Percentiles rank a stretch among this genome's conserved stretches.
Evolutionary conservation across 1,139 yeast genomes (phyloP).

Genomic region (Casaregolazyma suthepensis): DNA sequence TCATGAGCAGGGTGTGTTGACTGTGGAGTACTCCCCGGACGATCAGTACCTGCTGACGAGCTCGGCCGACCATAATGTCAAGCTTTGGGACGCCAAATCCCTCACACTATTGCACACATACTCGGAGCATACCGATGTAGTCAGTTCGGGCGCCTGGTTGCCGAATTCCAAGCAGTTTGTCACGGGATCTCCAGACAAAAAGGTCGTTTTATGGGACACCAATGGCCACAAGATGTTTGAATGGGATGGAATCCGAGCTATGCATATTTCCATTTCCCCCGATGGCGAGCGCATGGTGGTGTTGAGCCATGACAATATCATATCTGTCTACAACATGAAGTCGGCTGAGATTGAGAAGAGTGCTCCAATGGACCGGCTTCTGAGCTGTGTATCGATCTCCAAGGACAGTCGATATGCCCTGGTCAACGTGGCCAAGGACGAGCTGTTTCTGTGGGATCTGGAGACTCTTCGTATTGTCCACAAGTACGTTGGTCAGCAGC

Average conservation of each 20-base stretch:
- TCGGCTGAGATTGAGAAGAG: conserved; percentile 31
- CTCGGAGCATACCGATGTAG: conserved; percentile 29
- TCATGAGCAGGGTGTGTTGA: conserved; percentile 57
- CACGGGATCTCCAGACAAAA: conserved; percentile 74
- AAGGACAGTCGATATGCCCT: conserved; percentile 44
- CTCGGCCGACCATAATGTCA: conserved; percentile 58
- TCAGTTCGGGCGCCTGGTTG: conserved; percentile 72
- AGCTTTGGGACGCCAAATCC: conserved; percentile 55
- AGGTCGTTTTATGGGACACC: conserved; percentile 55
- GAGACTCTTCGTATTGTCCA: conserved; percentile 45
- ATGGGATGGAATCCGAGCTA: conserved; percentile 49
- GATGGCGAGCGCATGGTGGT: conserved; percentile 59
- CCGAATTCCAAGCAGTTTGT: conserved; percentile 57
- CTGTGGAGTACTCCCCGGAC: conserved; percentile 67
- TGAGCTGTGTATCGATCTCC: conserved; percentile 46
- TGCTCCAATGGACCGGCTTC: conserved; percentile 37
- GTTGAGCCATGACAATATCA: conserved; percentile 51
- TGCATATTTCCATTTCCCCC: conserved; percentile 61
- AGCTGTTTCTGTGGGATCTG: conserved; percentile 73
- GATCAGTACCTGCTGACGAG: conserved; percentile 64
- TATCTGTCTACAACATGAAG: conserved; percentile 46
- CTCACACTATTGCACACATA: conserved; percentile 29
- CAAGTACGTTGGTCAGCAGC: conserved; percentile 67
- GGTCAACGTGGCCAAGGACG: conserved; percentile 69
- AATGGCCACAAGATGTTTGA: conserved; percentile 37